Evolutionary conservation across 2,329 filamentous ascomycete species (phyloP), one percentile per base, ranked within the genome.

Genomic region (Cadophora gregata): DNA sequence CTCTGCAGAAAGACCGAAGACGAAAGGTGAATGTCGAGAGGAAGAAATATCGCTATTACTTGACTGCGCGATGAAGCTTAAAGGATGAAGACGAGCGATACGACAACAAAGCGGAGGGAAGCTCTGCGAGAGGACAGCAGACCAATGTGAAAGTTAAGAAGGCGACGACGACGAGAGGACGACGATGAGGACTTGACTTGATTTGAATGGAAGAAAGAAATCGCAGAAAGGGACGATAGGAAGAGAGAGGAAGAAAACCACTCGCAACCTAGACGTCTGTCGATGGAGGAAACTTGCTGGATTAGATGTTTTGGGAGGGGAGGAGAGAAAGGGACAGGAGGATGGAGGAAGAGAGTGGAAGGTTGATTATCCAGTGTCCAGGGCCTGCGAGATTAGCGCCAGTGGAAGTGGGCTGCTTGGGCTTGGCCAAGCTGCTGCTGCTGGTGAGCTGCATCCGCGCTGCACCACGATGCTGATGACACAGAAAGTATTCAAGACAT

Each of bases 201-300:
- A 48, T 21, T 47, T 65, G 63, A 68, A 68, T 51, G 55, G 66
- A 73, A 71, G 64, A 72, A 73, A 69, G 70, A 69, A 72, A 70
- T 62, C 71, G 73, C 68, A 63, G 72, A 73, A 69, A 70, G 67
- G 27, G 72, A 77, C 69, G 73, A 74, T 66, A 76, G 72, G 70
- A 63, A 75, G 65, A 73, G 69, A 76, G 73, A 72, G 73, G 76
- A 72, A 69, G 73, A 77, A 73, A 68, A 72, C 70, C 69, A 71
- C 74, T 76, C 74, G 71, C 69, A 73, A 72, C 73, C 73, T 74
- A 70, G 70, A 75, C 70, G 73, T 71, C 74, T 53, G 67, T 68
- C 67, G 72, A 73, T 74, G 71, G 71, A 63, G 55, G 55, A 68
- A 36, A 73, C 66, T 70, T 50, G 61, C 65, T 69, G 66, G 55